A percentile compares a stretch with the other conserved stretches of the same genome.
phyloP scores from a whole-genome alignment of 2,329 filamentous ascomycete species.

The Pseudopithomyces chartarum region DNA sequence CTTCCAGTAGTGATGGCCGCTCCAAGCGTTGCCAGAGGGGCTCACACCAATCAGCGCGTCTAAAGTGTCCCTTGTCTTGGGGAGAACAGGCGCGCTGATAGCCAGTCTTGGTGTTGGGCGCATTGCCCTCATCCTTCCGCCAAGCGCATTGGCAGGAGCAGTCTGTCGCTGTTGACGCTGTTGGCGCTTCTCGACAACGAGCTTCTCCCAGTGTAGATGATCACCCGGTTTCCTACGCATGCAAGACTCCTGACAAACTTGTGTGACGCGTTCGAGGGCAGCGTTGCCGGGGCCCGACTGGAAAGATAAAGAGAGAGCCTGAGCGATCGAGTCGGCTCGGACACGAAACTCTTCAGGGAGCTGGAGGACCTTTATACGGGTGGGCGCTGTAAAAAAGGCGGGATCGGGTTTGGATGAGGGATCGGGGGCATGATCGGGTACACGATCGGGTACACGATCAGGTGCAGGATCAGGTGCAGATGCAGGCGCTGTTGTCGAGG shows the following conservation, averaged over 20 bases:
- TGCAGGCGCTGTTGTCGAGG: neutral
- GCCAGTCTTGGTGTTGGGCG: neutral
- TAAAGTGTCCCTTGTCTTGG: neutral
- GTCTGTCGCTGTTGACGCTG: neutral
- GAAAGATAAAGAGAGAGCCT: neutral
- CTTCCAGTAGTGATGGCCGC: slow-evolving; percentile 11
- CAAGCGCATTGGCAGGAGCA: neutral
- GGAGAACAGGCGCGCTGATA: neutral
- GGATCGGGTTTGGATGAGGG: neutral
- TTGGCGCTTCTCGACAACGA: neutral
- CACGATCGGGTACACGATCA: too few relatives aligned
- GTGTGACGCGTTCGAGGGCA: neutral
- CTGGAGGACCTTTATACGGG: neutral
- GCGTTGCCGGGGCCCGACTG: neutral
- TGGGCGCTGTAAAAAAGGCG: neutral
- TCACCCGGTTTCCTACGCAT: neutral
- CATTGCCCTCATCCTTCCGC: neutral
- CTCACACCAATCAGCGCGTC: neutral
- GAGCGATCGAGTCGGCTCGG: neutral
- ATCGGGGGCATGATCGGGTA: too few relatives aligned
- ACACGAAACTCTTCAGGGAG: neutral
- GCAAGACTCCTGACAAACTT: neutral
- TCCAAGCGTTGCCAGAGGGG: slow-evolving; percentile 11
- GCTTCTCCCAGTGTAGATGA: neutral
- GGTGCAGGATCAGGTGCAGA: neutral